A percentile compares a stretch with the other conserved stretches of the same genome.
These are phyloP conservation scores for Phytopythium chamaehyphon DNA, from an alignment of 352 stramenopile species.

Conservation along the genomic window DNA sequence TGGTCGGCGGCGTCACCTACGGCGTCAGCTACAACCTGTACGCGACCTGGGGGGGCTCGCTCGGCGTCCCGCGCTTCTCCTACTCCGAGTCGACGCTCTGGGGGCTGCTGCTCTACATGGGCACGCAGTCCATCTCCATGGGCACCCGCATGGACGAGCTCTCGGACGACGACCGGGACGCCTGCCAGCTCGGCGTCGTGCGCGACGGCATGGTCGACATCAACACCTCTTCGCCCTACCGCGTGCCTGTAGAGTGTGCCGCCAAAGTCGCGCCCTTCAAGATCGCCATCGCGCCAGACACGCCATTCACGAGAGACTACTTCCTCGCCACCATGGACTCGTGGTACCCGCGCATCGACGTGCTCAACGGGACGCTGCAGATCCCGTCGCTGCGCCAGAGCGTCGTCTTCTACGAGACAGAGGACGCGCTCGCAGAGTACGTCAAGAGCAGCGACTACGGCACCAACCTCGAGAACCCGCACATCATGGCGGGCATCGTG, in stretches of 20 bases:
- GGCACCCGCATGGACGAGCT: slow-evolving; percentile 37
- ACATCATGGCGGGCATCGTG: slow-evolving; percentile 51
- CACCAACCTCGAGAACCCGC: slow-evolving; percentile 28
- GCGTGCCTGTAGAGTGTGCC: slow-evolving; percentile 25
- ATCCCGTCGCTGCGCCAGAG: slow-evolving; percentile 46
- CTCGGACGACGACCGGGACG: slow-evolving; percentile 16
- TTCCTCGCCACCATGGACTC: slow-evolving; percentile 37
- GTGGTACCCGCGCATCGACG: slow-evolving; percentile 52
- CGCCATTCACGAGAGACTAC: slow-evolving; percentile 51
- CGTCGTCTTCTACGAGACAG: slow-evolving; percentile 38
- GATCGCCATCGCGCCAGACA: slow-evolving; percentile 46
- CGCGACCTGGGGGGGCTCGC: slow-evolving; percentile 18
- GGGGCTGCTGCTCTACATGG: slow-evolving; percentile 50
- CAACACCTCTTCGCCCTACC: slow-evolving; percentile 27
- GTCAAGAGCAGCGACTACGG: slow-evolving; percentile 40
- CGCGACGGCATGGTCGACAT: slow-evolving; percentile 27
- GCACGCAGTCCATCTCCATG: slow-evolving; percentile 34
- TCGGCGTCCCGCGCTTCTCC: slow-evolving; percentile 34
- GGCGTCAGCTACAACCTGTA: slow-evolving; percentile 51
- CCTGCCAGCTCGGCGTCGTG: slow-evolving; percentile 25
- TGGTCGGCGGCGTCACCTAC: slow-evolving; percentile 25
- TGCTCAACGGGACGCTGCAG: slow-evolving; percentile 23
- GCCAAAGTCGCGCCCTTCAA: slow-evolving; percentile 53
- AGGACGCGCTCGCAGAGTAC: slow-evolving; percentile 37
- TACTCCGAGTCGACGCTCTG: slow-evolving; percentile 50